Base-by-base conservation (phyloP, 768 basidiomycete species). In the Cyclocybe aegerita region DNA sequence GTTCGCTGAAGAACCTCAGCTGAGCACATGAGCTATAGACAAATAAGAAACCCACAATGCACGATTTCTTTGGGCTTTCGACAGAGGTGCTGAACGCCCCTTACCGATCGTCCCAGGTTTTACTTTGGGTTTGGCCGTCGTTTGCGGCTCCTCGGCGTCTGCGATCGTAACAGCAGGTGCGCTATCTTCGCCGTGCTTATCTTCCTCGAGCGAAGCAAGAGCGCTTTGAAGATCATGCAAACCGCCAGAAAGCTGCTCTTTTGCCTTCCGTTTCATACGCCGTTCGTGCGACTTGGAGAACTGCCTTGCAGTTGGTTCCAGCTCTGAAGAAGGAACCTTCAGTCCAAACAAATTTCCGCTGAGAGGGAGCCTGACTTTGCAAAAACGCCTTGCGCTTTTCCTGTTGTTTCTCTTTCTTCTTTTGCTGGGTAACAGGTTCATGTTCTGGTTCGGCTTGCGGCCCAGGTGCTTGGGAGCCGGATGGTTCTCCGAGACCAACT, bases 241-340 rank as follows among this genome's bases (percentile, higher is more conserved):
- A 8, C 78, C 77, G 45, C 75, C 74, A 1, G 71, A 79, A 15
- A 83, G 57, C 58, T 85, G 77, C 60, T 85, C 83, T 48, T 76
- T 83, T 43, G 78, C 82, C 60, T 82, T 88, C 57, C 82, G 82
- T 61, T 88, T 90, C 60, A 85, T 59, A 30, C 89, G 81, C 16
- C 88, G 80, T 39, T 68, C 71, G 60, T 90, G 89, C 14, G 82
- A 85, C 65, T 84, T 90, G 0, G 89, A 90, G 61, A 86, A 83
- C 14, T 82, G 81, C 0, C 74, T 68, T 35, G 66, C 69, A 5
- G 74, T 71, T 3, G 72, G 65, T 50, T 77, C 80, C 39, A 90
- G 66, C 54, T 66, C 66, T 67, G 31, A 10, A 16, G 17, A 34
- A 41, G 30, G 43, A 30, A 45, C 43, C 17, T 30, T 47, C 15